Evolutionary conservation across 306 rosid species (phyloP).

Genomic region (Quercus ilex): DNA sequence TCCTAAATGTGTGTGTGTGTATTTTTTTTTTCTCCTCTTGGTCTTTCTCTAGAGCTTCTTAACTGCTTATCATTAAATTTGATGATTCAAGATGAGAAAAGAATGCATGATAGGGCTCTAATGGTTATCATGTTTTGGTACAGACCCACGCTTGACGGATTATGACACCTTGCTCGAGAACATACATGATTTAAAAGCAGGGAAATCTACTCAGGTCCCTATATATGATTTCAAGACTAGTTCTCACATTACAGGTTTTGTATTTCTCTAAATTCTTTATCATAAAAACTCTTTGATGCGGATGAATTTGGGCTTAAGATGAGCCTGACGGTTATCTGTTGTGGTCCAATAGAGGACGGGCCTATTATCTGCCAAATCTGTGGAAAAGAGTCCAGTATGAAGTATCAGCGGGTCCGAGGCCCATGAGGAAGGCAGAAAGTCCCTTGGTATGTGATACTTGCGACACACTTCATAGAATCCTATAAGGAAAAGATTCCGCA

Average conservation of each 20-base stretch:
- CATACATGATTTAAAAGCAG: conserved; percentile 76
- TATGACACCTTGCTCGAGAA: conserved; percentile 86
- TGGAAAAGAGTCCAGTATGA: too few relatives aligned
- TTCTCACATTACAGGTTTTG: conserved; percentile 78
- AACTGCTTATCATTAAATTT: conserved; percentile 6
- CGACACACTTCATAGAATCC: too few relatives aligned
- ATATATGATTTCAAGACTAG: conserved; percentile 95
- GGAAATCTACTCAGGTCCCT: conserved; percentile 86
- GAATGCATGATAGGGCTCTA: conserved; percentile 30
- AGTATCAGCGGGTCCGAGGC: too few relatives aligned
- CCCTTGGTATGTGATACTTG: too few relatives aligned
- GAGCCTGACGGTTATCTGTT: too few relatives aligned
- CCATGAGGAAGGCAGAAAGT: too few relatives aligned
- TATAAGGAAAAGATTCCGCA: too few relatives aligned
- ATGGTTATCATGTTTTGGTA: conserved; percentile 33
- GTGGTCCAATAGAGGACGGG: too few relatives aligned
- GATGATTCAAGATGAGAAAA: conserved; percentile 18
- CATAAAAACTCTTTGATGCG: background rate
- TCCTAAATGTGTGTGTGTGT: background rate
- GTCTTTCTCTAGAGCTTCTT: background rate
- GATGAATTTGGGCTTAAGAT: too few relatives aligned
- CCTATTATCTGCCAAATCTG: too few relatives aligned
- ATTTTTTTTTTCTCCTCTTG: background rate
- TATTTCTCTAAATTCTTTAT: conserved; percentile 14
- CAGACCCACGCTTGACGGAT: conserved; percentile 98